Evolutionary conservation across 371 early-diverging fungal species (phyloP).

Genomic region (Syncephalastrum monosporum): DNA sequence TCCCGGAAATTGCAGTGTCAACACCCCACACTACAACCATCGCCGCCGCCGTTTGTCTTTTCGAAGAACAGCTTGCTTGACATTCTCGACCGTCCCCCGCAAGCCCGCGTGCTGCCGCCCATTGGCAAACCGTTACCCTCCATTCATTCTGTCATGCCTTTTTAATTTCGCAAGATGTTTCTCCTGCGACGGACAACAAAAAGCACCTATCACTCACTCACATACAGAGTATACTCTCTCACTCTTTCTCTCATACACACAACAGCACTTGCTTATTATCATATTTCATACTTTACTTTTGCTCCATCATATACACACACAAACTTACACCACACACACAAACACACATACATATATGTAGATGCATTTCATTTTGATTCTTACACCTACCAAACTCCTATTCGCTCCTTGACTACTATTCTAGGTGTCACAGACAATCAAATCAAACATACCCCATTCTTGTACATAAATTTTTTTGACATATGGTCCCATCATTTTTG

Average conservation of each 20-base stretch:
- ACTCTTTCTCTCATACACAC: slow-evolving; percentile 5
- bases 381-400: no score
- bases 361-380: background rate
- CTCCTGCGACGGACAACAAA: background rate
- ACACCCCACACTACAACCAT: slow-evolving; percentile 32
- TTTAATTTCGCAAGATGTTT: slow-evolving; percentile 13
- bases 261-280: slow-evolving; percentile 2
- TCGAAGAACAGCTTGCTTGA: slow-evolving; percentile 29
- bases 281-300: slow-evolving; percentile 1
- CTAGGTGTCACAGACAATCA: no score
- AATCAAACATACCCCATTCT: no score
- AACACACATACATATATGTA: background rate
- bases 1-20: slow-evolving; percentile 21
- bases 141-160: slow-evolving; percentile 32
- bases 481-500: no score
- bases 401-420: no score
- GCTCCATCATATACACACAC: background rate
- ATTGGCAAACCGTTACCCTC: slow-evolving; percentile 26
- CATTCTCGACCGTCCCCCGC: slow-evolving; percentile 44
- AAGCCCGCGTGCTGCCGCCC: slow-evolving; percentile 50
- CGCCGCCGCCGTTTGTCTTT: background rate
- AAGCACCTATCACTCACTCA: no score
- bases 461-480: no score
- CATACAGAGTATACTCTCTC: background rate
- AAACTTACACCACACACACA: background rate